Conservation (phyloP, 2,329 filamentous ascomycete species). For the Venturia aucupariae region DNA sequence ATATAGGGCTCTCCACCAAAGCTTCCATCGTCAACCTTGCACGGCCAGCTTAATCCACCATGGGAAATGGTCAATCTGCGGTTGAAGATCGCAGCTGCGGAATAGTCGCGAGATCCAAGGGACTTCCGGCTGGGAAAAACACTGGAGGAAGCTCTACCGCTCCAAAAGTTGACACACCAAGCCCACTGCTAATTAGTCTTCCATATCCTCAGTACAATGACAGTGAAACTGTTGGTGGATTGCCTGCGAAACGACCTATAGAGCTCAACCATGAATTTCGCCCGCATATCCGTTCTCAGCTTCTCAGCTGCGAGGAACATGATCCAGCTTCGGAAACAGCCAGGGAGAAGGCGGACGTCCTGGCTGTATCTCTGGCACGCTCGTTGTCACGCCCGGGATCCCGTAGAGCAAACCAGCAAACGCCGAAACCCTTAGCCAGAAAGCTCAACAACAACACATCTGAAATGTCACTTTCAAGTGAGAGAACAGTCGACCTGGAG, state of each 20-base stretch:
- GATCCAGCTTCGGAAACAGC: not conserved
- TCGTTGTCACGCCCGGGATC: constrained; percentile 2
- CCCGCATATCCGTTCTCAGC: constrained; percentile 2
- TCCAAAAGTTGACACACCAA: not conserved
- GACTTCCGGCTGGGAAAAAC: not conserved
- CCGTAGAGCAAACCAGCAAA: not conserved
- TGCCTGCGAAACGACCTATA: not conserved
- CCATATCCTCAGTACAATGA: not conserved
- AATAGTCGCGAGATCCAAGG: not conserved
- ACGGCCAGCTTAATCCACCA: not conserved
- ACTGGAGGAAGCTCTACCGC: not conserved
- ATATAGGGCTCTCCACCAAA: not conserved
- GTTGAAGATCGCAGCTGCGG: not conserved
- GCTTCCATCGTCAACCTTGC: not conserved
- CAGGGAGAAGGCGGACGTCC: not conserved
- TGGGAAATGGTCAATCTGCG: constrained; percentile 14
- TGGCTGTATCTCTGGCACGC: constrained; percentile 7
- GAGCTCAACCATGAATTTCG: not conserved
- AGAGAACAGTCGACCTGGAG: constrained; percentile 31
- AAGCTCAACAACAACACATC: not conserved
- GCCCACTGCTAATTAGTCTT: not conserved
- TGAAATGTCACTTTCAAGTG: not conserved
- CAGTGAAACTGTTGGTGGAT: not conserved
- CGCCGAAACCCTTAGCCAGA: not conserved
- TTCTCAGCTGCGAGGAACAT: not conserved